Conservation (phyloP, 1,284 basidiomycete genomes). For the Heterobasidion occidentale region DNA sequence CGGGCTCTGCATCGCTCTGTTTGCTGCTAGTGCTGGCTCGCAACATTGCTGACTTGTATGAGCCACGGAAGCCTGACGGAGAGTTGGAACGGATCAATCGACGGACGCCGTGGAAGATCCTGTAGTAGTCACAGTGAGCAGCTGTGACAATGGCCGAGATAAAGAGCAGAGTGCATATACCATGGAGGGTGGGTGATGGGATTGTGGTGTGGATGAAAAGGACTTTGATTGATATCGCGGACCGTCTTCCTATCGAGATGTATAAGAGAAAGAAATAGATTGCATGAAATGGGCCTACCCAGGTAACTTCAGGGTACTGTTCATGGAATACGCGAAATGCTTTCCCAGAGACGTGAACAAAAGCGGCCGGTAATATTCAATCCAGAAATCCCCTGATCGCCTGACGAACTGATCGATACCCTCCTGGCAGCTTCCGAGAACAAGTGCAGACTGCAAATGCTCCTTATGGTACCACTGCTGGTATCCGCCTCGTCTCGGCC, state of each 20-base stretch:
- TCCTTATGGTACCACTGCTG: slow-evolving; percentile 75
- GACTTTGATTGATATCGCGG: slow-evolving; percentile 60
- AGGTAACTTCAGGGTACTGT: slow-evolving; percentile 74
- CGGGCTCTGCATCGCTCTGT: slow-evolving; percentile 14
- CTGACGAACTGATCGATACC: slow-evolving; percentile 52
- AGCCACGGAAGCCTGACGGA: slow-evolving; percentile 31
- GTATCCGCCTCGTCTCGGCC: slow-evolving; percentile 57
- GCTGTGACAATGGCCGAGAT: neutral
- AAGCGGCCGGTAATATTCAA: slow-evolving; percentile 86
- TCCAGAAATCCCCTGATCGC: slow-evolving; percentile 70
- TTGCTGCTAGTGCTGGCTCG: slow-evolving; percentile 18
- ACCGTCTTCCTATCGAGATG: slow-evolving; percentile 51
- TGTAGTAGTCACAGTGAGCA: slow-evolving; percentile 17
- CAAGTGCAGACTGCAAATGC: slow-evolving; percentile 60
- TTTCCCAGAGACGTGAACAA: slow-evolving; percentile 76
- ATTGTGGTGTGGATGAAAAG: slow-evolving; percentile 56
- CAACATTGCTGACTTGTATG: slow-evolving; percentile 22
- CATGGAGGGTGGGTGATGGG: slow-evolving; percentile 32
- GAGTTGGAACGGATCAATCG: slow-evolving; percentile 59
- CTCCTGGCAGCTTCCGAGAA: slow-evolving; percentile 45
- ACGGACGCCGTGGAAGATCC: slow-evolving; percentile 67
- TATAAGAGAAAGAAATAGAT: neutral
- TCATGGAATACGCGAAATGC: slow-evolving; percentile 85
- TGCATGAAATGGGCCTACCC: slow-evolving; percentile 39
- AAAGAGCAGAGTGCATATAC: slow-evolving; percentile 17